Evolutionary conservation across 495 filamentous ascomycete genomes (phyloP).

Genomic region (Neurospora africana): DNA sequence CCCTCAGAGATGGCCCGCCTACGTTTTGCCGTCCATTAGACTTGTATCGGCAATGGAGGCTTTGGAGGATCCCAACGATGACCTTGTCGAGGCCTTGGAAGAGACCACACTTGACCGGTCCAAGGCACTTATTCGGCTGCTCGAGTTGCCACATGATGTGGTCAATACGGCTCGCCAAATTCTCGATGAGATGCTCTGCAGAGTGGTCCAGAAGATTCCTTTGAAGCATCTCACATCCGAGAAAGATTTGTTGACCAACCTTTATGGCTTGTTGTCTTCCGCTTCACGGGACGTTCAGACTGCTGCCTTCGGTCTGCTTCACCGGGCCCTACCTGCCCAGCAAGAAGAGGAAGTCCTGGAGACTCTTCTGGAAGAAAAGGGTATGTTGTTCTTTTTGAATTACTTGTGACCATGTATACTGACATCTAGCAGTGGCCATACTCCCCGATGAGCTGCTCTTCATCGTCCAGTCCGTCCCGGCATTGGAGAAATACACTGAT

Average conservation of each 20-base stretch:
- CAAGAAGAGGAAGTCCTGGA: slow-evolving; percentile 84
- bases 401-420: not conserved
- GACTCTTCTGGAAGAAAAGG: slow-evolving; percentile 61
- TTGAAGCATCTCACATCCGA: slow-evolving; percentile 30
- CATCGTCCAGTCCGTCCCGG: slow-evolving; percentile 46
- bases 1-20: slow-evolving; percentile 37
- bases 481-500: slow-evolving; percentile 32
- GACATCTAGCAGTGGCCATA: slow-evolving; percentile 33
- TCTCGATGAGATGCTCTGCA: slow-evolving; percentile 56
- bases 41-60: slow-evolving; percentile 52
- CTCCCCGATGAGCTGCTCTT: slow-evolving; percentile 63
- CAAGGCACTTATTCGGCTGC: slow-evolving; percentile 49
- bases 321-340: slow-evolving; percentile 57
- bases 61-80: slow-evolving; percentile 66
- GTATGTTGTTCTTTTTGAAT: slow-evolving; percentile 10
- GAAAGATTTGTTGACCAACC: slow-evolving; percentile 23
- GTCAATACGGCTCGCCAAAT: slow-evolving; percentile 28
- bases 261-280: slow-evolving; percentile 64
- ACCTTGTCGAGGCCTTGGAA: slow-evolving; percentile 64
- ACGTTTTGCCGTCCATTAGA: slow-evolving; percentile 59
- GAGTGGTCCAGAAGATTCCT: slow-evolving; percentile 51
- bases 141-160: slow-evolving; percentile 35
- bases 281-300: slow-evolving; percentile 66
- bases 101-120: slow-evolving; percentile 39
- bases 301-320: slow-evolving; percentile 70